These are phyloP conservation scores for Neospora caninum DNA, from an alignment of 169 alveolate species.

Conservation along the genomic window DNA sequence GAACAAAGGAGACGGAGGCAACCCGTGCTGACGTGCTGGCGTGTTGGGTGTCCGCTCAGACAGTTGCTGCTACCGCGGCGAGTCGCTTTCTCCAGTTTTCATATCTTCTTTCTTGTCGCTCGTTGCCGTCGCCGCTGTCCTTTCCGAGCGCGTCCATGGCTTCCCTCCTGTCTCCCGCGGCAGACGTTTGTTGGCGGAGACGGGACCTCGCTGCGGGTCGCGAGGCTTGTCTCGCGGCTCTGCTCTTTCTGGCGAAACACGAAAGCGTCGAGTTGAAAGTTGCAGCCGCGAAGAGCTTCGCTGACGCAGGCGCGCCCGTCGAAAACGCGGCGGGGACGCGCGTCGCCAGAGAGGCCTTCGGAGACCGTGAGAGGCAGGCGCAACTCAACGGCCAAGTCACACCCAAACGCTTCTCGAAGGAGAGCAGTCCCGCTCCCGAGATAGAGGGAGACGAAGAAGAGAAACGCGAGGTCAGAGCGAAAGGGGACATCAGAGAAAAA, in stretches of 20 bases:
- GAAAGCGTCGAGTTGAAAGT: background rate
- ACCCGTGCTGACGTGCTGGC: background rate
- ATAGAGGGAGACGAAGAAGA: too few species aligned
- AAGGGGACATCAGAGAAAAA: too few species aligned
- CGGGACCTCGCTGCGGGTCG: background rate
- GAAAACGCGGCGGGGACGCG: background rate
- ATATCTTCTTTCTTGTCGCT: background rate
- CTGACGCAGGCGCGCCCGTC: background rate
- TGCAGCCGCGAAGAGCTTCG: background rate
- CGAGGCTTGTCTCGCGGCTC: background rate
- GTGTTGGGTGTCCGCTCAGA: background rate
- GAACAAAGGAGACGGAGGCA: background rate
- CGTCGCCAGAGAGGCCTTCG: too few species aligned
- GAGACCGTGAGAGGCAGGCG: too few species aligned
- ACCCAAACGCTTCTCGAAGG: too few species aligned
- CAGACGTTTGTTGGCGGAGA: background rate
- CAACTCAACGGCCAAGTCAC: too few species aligned
- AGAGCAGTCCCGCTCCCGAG: too few species aligned
- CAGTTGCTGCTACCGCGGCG: background rate
- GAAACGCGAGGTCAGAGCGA: background rate
- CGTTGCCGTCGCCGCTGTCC: background rate
- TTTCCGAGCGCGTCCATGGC: background rate
- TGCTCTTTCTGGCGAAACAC: background rate
- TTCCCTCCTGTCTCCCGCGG: background rate
- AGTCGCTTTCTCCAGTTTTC: background rate